These are phyloP conservation scores for Pseudocercospora fijiensis DNA, from an alignment of 2,329 filamentous ascomycete genomes.

Conservation along the genomic window DNA sequence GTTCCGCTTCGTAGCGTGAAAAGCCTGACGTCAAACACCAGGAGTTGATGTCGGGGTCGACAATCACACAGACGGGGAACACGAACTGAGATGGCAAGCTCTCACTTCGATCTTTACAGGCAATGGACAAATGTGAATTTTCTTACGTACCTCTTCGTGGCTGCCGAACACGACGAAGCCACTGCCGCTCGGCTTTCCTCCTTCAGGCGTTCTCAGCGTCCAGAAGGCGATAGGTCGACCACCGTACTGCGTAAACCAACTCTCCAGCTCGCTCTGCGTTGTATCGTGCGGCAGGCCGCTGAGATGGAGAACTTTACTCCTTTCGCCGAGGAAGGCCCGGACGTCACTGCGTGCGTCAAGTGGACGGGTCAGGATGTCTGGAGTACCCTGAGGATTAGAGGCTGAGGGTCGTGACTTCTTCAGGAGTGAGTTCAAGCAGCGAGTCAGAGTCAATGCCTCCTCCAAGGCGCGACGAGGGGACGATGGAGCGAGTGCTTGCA, in stretches of 20 bases:
- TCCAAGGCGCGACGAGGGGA: conserved; percentile 96
- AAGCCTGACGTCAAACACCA: conserved; percentile 7
- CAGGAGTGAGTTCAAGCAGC: conserved; percentile 87
- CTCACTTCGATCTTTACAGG: conserved; percentile 16
- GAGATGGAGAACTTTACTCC: conserved; percentile 98
- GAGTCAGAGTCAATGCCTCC: conserved; percentile 88
- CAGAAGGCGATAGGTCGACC: conserved; percentile 98
- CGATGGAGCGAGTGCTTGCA: conserved; percentile 91
- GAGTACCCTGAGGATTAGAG: conserved; percentile 70
- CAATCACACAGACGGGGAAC: conserved; percentile 5
- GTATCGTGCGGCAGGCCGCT: conserved; percentile 96
- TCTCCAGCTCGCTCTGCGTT: conserved; percentile 96
- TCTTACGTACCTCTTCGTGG: conserved; percentile 84
- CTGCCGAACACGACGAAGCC: conserved; percentile 98
- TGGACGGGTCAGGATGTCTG: conserved; percentile 88
- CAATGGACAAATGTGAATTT: conserved; percentile 28
- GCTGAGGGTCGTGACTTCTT: conserved; percentile 86
- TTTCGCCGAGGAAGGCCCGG: conserved; percentile 89
- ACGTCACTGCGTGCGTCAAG: conserved; percentile 98
- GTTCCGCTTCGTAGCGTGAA: conserved; percentile 7
- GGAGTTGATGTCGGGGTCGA: background rate
- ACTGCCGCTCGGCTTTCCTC: conserved; percentile 98
- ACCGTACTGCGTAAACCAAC: conserved; percentile 99
- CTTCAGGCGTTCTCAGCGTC: conserved; percentile 95
- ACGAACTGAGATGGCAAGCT: conserved; percentile 6